Conservation (phyloP, 768 basidiomycete species). For the Boletellus ananas region DNA sequence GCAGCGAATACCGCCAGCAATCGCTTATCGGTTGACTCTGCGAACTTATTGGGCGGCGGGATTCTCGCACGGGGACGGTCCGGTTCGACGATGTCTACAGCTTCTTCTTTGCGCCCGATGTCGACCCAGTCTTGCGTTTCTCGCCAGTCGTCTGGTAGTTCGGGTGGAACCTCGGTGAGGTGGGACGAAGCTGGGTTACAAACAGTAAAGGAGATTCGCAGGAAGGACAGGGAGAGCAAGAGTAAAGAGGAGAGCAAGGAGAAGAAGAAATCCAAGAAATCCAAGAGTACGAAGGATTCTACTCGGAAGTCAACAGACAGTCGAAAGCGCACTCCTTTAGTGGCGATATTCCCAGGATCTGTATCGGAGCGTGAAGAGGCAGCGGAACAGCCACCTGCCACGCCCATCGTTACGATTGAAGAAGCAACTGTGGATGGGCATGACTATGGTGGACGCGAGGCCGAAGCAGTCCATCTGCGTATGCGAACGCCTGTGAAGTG, state of each 20-base stretch:
- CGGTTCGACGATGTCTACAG: slow-evolving; percentile 38
- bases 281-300: slow-evolving; percentile 30
- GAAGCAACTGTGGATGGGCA: slow-evolving; percentile 55
- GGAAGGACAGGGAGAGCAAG: slow-evolving; percentile 35
- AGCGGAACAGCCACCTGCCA: neutral
- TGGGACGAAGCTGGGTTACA: slow-evolving; percentile 51
- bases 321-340: slow-evolving; percentile 50
- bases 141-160: slow-evolving; percentile 39
- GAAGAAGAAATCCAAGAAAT: slow-evolving; percentile 30
- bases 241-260: slow-evolving; percentile 33
- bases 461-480: neutral
- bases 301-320: slow-evolving; percentile 48
- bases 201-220: slow-evolving; percentile 46
- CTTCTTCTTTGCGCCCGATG: slow-evolving; percentile 46
- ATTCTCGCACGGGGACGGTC: slow-evolving; percentile 34
- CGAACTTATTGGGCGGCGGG: slow-evolving; percentile 26
- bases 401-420: slow-evolving; percentile 42
- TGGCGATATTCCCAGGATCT: slow-evolving; percentile 56
- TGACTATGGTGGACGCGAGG: slow-evolving; percentile 1
- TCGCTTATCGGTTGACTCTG: slow-evolving; percentile 34
- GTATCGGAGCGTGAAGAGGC: slow-evolving; percentile 16
- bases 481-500: slow-evolving; percentile 37
- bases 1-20: neutral
- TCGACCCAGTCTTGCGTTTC: slow-evolving; percentile 41
- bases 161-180: slow-evolving; percentile 40